These are phyloP conservation scores for Blastobotrys americana DNA, from an alignment of 805 yeast genomes.

Conservation along the genomic window DNA sequence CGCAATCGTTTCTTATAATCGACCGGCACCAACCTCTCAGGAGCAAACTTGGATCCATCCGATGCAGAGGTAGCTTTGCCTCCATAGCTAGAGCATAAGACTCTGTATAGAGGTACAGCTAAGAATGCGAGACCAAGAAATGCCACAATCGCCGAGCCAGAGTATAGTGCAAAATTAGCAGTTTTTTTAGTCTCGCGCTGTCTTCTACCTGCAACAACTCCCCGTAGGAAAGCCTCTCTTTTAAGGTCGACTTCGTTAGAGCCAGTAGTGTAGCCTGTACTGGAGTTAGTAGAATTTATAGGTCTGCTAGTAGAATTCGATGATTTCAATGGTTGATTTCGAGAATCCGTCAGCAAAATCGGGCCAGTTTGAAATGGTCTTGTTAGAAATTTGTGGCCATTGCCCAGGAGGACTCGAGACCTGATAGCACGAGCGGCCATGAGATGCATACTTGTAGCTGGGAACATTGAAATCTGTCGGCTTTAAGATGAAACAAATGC, in stretches of 20 bases:
- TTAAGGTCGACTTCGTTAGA: conserved; percentile 12
- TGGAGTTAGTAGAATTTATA: too few relatives aligned
- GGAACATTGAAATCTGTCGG: too few relatives aligned
- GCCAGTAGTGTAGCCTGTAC: neutral
- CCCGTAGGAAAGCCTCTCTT: conserved; percentile 18
- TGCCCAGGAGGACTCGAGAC: too few relatives aligned
- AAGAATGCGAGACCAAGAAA: conserved; percentile 77
- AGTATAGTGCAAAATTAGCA: conserved; percentile 14
- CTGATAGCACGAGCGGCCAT: too few relatives aligned
- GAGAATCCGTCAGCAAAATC: too few relatives aligned
- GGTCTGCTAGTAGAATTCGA: too few relatives aligned
- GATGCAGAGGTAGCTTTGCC: conserved; percentile 77
- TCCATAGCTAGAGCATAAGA: conserved; percentile 92
- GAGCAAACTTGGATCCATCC: conserved; percentile 68
- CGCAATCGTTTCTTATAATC: conserved; percentile 74
- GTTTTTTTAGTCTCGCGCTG: conserved; percentile 8
- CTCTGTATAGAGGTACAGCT: conserved; percentile 88
- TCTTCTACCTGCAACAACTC: conserved; percentile 15
- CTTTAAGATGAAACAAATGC: too few relatives aligned
- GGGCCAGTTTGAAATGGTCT: too few relatives aligned
- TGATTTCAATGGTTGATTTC: neutral
- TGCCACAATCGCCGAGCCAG: conserved; percentile 44
- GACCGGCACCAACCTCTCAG: conserved; percentile 82
- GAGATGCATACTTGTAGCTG: too few relatives aligned
- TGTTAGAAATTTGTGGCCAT: too few relatives aligned